Base-by-base conservation (phyloP, 179 eudicot genomes). In the Actinidia chinensis region DNA sequence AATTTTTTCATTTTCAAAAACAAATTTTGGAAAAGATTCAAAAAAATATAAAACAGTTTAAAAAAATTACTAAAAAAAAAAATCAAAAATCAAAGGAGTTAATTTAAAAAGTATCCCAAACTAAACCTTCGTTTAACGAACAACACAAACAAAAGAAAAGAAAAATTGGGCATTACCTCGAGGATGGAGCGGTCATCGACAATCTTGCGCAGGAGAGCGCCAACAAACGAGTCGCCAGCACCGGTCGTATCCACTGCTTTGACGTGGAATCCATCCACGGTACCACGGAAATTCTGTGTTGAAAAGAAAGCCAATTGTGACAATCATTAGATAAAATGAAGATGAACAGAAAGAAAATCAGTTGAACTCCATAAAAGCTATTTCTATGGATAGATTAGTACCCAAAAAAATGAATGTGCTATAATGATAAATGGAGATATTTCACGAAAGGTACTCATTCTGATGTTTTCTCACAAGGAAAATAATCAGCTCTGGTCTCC, bases 161-260 rank as follows among this genome's bases (percentile, higher is more conserved):
- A 23, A 18, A n/a, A n/a, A n/a, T 18, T 12, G 6, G 14, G 3
- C 6, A 64, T 52, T 68, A 74, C 85, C 78, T 83, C 75, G 0
- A 83, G 67, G 6, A 83, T 44, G 22, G 48, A 4, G 40, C 58
- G 77, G 40, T 83, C 81, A 14, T 73, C 76, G 3, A 83, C 86
- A 44, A 83, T 56, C 76, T 80, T 83, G 75, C 75, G 44, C 1
- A 80, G 78, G 40, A 83, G 77, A 15, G 86, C 83, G 1, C 86
- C 86, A 1, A 83, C 81, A 20, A 83, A 83, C 9, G 86, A 76
- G 59, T 83, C 86, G 13, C 86, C 86, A 8, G 86, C 86, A 28
- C 86, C 83, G 0, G 86, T 83, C 13, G 86, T 73, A 66, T 83
- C 86, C 40, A 83, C 81, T 6, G 80, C 14, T 1, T 83, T 74